Conservation (phyloP, 73 alveolate species). For the Tetrahymena borealis region DNA sequence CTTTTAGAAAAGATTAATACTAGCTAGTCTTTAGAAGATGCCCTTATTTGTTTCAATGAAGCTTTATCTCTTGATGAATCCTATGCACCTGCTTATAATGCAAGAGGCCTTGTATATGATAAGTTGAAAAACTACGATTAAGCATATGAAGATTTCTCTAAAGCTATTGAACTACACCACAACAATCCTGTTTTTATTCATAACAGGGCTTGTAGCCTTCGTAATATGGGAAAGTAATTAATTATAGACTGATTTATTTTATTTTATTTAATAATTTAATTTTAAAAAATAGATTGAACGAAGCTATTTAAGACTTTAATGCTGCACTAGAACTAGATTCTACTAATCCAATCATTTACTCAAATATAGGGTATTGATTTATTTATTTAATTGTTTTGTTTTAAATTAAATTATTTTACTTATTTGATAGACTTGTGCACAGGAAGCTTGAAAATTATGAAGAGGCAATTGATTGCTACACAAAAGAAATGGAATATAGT, state of each 20-base stretch:
- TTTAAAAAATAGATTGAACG: background rate
- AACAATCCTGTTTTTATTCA: constrained; percentile 94
- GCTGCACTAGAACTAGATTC: constrained; percentile 87
- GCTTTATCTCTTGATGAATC: constrained; percentile 79
- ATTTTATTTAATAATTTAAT: background rate
- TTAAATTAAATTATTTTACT: background rate
- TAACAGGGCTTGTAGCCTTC: constrained; percentile 93
- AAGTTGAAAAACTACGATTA: constrained; percentile 84
- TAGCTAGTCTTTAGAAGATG: constrained; percentile 71
- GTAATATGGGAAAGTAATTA: constrained; percentile 81
- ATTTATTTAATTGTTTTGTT: background rate
- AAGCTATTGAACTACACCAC: constrained; percentile 82
- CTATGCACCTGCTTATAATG: constrained; percentile 94
- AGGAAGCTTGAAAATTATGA: constrained; percentile 90
- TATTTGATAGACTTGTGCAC: constrained; percentile 49
- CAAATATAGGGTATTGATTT: constrained; percentile 71
- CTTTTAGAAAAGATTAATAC: constrained; percentile 65
- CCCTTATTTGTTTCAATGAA: constrained; percentile 83
- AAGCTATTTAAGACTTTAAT: constrained; percentile 87
- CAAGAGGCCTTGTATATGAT: constrained; percentile 94
- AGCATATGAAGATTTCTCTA: constrained; percentile 88
- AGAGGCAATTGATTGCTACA: constrained; percentile 88
- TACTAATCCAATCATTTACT: constrained; percentile 83
- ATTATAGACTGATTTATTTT: background rate
- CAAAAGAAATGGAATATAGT: constrained; percentile 65